Evolutionary conservation across 2,329 filamentous ascomycete genomes (phyloP).

Genomic region (Lomentospora prolificans): DNA sequence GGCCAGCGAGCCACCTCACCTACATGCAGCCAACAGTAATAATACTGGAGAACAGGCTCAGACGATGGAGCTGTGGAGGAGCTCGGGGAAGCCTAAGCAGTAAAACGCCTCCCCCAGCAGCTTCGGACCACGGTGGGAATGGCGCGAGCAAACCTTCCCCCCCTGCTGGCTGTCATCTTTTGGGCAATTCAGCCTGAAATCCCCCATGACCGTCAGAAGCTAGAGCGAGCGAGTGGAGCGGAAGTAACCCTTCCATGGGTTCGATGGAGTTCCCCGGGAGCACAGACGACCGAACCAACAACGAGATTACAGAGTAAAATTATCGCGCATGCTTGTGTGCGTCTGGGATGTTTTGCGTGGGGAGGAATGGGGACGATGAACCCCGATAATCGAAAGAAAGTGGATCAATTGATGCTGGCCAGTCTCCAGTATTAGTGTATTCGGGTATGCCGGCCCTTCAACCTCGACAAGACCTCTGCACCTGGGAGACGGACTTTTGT

Average conservation of each 20-base stretch:
- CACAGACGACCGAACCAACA: background rate
- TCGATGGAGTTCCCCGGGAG: background rate
- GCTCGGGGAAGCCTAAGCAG: background rate
- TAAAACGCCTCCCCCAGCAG: background rate
- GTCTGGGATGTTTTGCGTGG: too few relatives aligned
- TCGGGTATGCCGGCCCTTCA: background rate
- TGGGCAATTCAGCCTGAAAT: conserved; percentile 1
- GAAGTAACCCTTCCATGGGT: background rate
- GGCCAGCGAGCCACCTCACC: too few relatives aligned
- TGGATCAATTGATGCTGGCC: background rate
- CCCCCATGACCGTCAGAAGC: background rate
- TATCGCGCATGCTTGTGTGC: too few relatives aligned
- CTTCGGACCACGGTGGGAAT: background rate
- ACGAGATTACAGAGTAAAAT: background rate
- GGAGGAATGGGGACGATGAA: too few relatives aligned
- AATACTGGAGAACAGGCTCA: too few relatives aligned
- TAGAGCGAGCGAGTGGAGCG: background rate
- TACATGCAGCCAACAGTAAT: too few relatives aligned
- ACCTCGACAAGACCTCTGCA: too few relatives aligned
- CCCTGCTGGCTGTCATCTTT: too few relatives aligned
- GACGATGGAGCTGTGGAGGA: background rate
- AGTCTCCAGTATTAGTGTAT: background rate
- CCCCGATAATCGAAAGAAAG: background rate
- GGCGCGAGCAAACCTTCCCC: background rate
- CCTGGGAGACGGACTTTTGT: background rate